phyloP scores from a whole-genome alignment of 768 basidiomycete genomes.

The Lepiota brunneoincarnata region DNA sequence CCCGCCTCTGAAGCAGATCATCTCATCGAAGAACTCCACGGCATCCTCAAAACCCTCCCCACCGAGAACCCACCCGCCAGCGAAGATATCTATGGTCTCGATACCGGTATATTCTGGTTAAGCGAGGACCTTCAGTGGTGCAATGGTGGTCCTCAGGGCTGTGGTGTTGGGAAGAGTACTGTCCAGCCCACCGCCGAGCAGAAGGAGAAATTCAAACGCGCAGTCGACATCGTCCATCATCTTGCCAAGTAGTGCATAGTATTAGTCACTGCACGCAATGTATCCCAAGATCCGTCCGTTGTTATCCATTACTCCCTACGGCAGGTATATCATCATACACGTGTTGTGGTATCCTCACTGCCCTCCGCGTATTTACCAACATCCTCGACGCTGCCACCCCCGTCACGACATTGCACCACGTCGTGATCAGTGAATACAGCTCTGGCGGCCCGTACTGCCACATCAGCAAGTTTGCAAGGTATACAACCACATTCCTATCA shows the following conservation, averaged over 20 bases:
- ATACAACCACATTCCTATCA: slow-evolving; percentile 1
- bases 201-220: slow-evolving; percentile 65
- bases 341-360: background rate
- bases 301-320: background rate
- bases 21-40: slow-evolving; percentile 56
- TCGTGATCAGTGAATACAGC: background rate
- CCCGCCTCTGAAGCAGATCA: slow-evolving; percentile 25
- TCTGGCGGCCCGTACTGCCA: slow-evolving; percentile 2
- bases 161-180: slow-evolving; percentile 46
- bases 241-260: background rate
- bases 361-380: background rate
- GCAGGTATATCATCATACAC: background rate
- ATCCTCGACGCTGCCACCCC: background rate
- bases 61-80: slow-evolving; percentile 54
- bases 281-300: background rate
- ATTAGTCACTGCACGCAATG: too few relatives aligned
- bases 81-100: slow-evolving; percentile 70
- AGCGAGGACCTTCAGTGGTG: slow-evolving; percentile 58
- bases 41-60: slow-evolving; percentile 58
- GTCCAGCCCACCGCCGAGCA: slow-evolving; percentile 56
- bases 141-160: slow-evolving; percentile 62
- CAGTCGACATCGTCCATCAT: slow-evolving; percentile 54
- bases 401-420: slow-evolving; percentile 1
- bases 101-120: slow-evolving; percentile 62
- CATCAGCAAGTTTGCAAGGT: background rate